phyloP scores from a whole-genome alignment of 192 early-diverging fungal species.

The Coemansia sp. region DNA sequence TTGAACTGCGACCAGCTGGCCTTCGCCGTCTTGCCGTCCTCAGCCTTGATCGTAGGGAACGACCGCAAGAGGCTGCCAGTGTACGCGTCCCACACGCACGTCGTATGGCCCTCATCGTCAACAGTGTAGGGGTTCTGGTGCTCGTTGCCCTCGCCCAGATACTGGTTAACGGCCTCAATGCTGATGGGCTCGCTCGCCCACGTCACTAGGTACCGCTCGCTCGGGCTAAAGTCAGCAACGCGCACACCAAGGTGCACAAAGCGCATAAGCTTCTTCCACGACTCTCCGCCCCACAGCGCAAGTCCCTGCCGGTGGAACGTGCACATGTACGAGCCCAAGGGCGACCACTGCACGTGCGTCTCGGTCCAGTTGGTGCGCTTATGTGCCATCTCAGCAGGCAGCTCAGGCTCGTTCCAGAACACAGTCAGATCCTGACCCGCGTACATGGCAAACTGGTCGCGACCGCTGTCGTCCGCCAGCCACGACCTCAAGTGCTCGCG shows the following conservation, averaged over 20 bases:
- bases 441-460: slow-evolving; percentile 92
- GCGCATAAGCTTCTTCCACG: slow-evolving; percentile 86
- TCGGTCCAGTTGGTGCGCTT: slow-evolving; percentile 86
- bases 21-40: slow-evolving; percentile 55
- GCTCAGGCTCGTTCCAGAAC: slow-evolving; percentile 88
- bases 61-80: slow-evolving; percentile 86
- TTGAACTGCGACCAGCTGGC: slow-evolving; percentile 91
- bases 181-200: slow-evolving; percentile 86
- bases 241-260: slow-evolving; percentile 91
- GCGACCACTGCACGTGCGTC: slow-evolving; percentile 92
- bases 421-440: slow-evolving; percentile 81
- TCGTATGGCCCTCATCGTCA: slow-evolving; percentile 72
- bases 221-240: slow-evolving; percentile 90
- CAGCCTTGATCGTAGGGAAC: slow-evolving; percentile 63
- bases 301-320: slow-evolving; percentile 95
- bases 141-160: slow-evolving; percentile 56
- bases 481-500: slow-evolving; percentile 86
- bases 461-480: slow-evolving; percentile 77
- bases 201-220: slow-evolving; percentile 91
- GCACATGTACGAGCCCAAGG: slow-evolving; percentile 87
- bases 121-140: slow-evolving; percentile 68
- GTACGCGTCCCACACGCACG: slow-evolving; percentile 87
- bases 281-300: slow-evolving; percentile 93
- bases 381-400: slow-evolving; percentile 68
- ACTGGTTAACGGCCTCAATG: slow-evolving; percentile 49